Evolutionary conservation across 441 rosid species (phyloP).

Genomic region (Brassica hybrid): DNA sequence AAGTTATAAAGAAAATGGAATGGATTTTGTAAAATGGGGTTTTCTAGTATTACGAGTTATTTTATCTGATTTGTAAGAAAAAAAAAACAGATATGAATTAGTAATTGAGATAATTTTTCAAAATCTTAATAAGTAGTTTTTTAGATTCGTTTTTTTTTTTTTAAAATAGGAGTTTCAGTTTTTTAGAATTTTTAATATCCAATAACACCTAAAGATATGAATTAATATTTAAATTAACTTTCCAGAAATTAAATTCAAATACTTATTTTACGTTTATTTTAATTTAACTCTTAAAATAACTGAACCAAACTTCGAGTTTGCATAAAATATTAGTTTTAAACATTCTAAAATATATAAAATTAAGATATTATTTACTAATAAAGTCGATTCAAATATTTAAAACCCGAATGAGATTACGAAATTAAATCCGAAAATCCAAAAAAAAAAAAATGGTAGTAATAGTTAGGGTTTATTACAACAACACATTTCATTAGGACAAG

Average conservation of each 20-base stretch:
- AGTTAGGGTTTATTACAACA: no score
- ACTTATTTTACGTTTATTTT: background rate
- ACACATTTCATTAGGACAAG: background rate
- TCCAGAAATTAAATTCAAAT: background rate
- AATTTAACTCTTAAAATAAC: background rate
- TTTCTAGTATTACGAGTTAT: background rate
- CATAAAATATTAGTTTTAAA: background rate
- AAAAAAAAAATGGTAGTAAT: background rate
- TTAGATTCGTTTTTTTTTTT: no score
- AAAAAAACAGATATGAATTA: no score
- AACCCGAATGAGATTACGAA: background rate
- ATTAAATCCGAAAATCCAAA: no score
- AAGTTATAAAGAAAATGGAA: background rate
- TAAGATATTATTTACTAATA: no score
- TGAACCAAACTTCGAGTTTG: background rate
- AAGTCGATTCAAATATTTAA: no score
- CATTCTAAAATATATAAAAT: no score
- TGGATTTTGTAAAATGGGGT: background rate
- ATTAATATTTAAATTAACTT: background rate
- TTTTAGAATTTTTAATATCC: background rate
- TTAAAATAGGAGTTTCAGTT: background rate
- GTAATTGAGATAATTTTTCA: background rate
- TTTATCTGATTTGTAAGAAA: no score
- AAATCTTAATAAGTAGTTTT: background rate
- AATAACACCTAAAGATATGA: background rate